These are phyloP conservation scores for Apiospora aurea DNA, from an alignment of 2,329 filamentous ascomycete genomes.

Conservation along the genomic window DNA sequence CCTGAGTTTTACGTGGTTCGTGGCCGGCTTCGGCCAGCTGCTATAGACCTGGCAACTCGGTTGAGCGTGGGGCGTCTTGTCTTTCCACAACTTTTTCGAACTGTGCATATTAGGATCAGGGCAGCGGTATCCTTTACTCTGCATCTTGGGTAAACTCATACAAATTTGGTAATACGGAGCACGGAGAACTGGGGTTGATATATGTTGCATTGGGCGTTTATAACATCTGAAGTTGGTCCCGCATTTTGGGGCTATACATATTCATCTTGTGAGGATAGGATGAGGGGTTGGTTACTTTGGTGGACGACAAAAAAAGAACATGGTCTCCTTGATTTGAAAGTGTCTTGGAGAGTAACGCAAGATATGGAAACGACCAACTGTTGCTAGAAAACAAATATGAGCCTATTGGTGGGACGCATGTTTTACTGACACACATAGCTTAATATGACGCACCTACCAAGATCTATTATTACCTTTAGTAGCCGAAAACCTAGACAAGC, in stretches of 20 bases:
- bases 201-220: constrained; percentile 22
- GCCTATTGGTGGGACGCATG: constrained; percentile 7
- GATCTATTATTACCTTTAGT: constrained; percentile 8
- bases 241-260: constrained; percentile 32
- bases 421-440: constrained; percentile 26
- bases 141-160: constrained; percentile 19
- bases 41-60: constrained; percentile 30
- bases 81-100: constrained; percentile 17
- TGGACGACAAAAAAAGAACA: constrained; percentile 6
- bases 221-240: constrained; percentile 15
- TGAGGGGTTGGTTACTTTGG: background rate
- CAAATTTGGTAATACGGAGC: constrained; percentile 23
- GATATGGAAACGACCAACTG: constrained; percentile 18
- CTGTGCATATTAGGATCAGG: constrained; percentile 13
- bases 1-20: constrained; percentile 70
- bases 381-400: constrained; percentile 14
- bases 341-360: constrained; percentile 19
- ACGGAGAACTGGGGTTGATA: constrained; percentile 17
- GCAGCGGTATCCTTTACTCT: background rate
- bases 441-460: constrained; percentile 25
- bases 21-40: constrained; percentile 56
- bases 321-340: constrained; percentile 29
- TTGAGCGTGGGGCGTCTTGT: background rate
- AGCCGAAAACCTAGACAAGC: background rate
- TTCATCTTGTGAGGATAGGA: constrained; percentile 31